phyloP scores from a whole-genome alignment of 139 green algal genomes.

The Haematococcus lacustris region DNA sequence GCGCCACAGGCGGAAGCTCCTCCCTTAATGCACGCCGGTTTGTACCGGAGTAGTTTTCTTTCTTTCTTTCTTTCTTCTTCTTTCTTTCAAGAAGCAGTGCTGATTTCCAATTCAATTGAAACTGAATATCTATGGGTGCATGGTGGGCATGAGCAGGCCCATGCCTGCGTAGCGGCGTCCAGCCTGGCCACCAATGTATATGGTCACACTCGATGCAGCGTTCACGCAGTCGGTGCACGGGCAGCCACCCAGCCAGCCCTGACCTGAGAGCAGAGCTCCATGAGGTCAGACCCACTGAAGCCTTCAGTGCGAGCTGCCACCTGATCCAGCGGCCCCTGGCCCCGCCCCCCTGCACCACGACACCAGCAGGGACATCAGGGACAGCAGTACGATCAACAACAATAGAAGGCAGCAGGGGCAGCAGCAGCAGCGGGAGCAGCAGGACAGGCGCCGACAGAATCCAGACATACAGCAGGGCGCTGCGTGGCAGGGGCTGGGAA shows the following conservation, averaged over 20 bases:
- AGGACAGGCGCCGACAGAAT: too few species aligned
- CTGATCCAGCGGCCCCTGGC: neutral
- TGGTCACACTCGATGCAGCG: neutral
- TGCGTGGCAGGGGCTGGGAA: too few species aligned
- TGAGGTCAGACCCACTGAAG: constrained; percentile 76
- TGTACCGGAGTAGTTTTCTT: too few species aligned
- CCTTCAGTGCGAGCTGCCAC: constrained; percentile 39
- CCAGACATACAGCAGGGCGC: too few species aligned
- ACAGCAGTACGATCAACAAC: too few species aligned
- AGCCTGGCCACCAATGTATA: neutral
- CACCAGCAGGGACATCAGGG: neutral
- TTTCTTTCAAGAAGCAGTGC: too few species aligned
- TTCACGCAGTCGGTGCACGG: neutral
- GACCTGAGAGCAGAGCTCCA: constrained; percentile 66
- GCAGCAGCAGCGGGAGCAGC: too few species aligned
- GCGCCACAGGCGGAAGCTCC: too few species aligned
- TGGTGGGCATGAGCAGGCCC: neutral
- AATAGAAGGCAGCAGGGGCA: too few species aligned
- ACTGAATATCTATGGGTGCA: neutral
- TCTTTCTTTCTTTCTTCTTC: too few species aligned
- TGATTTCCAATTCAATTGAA: neutral
- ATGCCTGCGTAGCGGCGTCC: neutral
- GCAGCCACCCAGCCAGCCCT: neutral
- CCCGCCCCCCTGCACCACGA: neutral
- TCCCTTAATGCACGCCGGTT: too few species aligned